Base-by-base conservation (phyloP, 1,284 basidiomycete species). In the Chalciporus sp. region DNA sequence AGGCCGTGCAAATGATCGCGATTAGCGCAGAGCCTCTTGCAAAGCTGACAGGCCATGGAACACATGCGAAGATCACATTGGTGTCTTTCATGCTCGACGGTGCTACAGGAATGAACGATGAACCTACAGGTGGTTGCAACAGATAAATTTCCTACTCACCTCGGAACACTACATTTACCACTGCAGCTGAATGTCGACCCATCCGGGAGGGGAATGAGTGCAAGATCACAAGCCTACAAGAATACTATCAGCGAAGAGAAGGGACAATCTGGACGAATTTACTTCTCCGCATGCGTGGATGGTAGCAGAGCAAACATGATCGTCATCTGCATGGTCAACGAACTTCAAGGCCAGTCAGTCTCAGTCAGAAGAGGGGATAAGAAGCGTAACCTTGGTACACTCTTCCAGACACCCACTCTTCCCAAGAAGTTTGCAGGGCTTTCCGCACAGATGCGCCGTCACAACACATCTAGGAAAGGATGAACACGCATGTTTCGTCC, bases 251-350 rank as follows among this genome's bases (percentile, higher is more conserved):
- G 44, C 12, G 11, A n/a, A 12, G 1, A n/a, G 16, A 7, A 31
- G 35, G 31, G 23, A 49, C 37, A 28, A 29, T 3, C 23, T 26
- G 26, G 41, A 29, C 37, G 12, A 14, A 49, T 68, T 47, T 55
- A 80, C 83, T 71, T 78, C 67, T 27, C 81, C 81, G 53, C 85
- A 86, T 17, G 74, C 74, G 57, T 86, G 84, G 2, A 74, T 61
- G 0, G 70, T 65, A 8, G 83, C 79, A 1, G 81, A 75, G 60
- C 84, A 86, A 45, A 78, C 51, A 57, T 86, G 84, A 4, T 75
- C 35, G 3, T 37, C 78, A 2, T 77, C 80, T 11, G 53, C 35
- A 50, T 83, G 80, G 37, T 68, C 69, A 17, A 72, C 68, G 14
- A 75, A 63, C 80, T 82, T 46, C 31, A 12, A 14, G 31, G 12